Evolutionary conservation across 2,329 filamentous ascomycete genomes (phyloP), one percentile per base, ranked within the genome.

Genomic region (Fusarium pseudonygamai): DNA sequence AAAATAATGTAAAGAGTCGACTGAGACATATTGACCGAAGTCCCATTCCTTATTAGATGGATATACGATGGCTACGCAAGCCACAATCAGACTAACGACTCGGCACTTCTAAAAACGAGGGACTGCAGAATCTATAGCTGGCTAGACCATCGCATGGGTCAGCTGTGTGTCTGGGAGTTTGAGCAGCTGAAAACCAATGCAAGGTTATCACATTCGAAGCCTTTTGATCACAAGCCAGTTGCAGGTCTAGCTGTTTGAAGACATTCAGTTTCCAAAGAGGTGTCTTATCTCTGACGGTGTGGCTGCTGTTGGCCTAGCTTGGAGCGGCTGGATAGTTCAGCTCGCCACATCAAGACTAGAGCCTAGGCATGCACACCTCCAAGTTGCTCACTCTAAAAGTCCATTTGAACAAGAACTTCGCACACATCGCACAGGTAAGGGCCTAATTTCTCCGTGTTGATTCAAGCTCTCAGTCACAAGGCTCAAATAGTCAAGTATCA

Each of bases 171-270:
- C 2, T 3, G 16, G n/a, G 22, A 30, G 24, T 50, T 24, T 22
- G 32, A 20, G 20, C 5, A 39, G 32, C 56, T 50, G 32, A 50
- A 24, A 50, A 2, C 3, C 8, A 3, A 59, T 50, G 43, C 16
- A 10, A 7, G 3, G 22, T 30, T 22, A 36, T 39, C 43, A 24
- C 56, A 39, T 28, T 22, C 7, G 15, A 37, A 5, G 18, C 2
- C 0, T 0, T 32, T 34, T 36, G 13, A 57, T 55, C 52, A 42
- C 36, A 50, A 3, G 4, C 13, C 10, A 18, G 10, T 28, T 5
- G 5, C 9, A 10, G 3, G 0, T 12, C 50, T 28, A 16, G 0
- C 56, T 5, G 0, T 15, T 30, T 50, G 2, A 2, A 24, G 32
- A 5, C 7, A 0, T 24, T 18, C 42, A 49, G 32, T 20, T 37